These are phyloP conservation scores for Cornus kousa DNA, from an alignment of 148 eudicot species.

Conservation along the genomic window DNA sequence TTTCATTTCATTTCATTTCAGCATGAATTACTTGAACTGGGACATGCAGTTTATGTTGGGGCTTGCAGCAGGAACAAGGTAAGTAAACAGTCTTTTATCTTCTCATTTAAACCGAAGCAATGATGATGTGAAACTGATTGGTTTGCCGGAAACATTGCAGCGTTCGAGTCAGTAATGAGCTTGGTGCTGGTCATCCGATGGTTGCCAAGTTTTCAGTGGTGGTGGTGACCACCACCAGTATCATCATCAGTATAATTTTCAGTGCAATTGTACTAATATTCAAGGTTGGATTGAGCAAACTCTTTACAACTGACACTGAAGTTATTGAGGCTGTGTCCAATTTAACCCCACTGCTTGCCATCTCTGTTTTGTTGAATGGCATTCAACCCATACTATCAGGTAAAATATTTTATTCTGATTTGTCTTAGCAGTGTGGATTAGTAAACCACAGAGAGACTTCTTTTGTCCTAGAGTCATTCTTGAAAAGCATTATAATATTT, in stretches of 20 bases:
- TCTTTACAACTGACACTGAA: constrained; percentile 46
- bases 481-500: no score
- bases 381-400: constrained; percentile 60
- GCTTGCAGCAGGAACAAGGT: constrained; percentile 58
- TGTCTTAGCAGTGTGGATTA: neutral
- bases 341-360: constrained; percentile 51
- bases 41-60: constrained; percentile 66
- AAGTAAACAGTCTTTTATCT: neutral
- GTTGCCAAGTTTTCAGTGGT: constrained; percentile 51
- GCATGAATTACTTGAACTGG: constrained; percentile 60
- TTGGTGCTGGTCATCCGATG: constrained; percentile 53
- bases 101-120: neutral
- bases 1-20: constrained; percentile 12
- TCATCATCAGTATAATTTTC: constrained; percentile 41
- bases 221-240: constrained; percentile 47
- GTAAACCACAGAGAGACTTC: neutral
- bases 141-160: constrained; percentile 16
- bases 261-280: constrained; percentile 39
- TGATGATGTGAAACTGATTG: neutral
- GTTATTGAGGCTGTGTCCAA: constrained; percentile 42
- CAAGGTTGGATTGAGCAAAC: constrained; percentile 38
- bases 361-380: constrained; percentile 55
- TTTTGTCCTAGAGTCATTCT: neutral
- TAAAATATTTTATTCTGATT: neutral
- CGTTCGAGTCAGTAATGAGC: constrained; percentile 55